phyloP scores from a whole-genome alignment of 768 basidiomycete genomes.

The Tylopilus subfusipes region DNA sequence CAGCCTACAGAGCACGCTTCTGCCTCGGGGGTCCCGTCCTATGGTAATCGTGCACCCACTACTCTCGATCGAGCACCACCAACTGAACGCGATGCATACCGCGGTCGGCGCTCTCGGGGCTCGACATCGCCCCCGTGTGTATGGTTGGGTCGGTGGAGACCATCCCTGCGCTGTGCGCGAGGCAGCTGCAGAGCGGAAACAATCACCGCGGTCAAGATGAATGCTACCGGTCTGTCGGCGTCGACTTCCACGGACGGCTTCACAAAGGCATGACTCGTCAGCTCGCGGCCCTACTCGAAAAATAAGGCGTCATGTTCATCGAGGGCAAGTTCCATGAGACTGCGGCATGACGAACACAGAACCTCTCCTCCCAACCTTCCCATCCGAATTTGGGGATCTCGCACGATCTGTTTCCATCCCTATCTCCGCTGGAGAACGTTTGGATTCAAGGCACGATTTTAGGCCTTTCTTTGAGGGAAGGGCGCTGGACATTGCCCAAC shows the following conservation, averaged over 20 bases:
- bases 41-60: slow-evolving; percentile 41
- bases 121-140: neutral
- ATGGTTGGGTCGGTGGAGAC: neutral
- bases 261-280: slow-evolving; percentile 38
- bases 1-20: slow-evolving; percentile 63
- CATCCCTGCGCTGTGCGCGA: neutral
- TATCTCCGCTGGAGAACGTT: neutral
- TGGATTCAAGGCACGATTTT: neutral
- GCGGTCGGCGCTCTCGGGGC: slow-evolving; percentile 51
- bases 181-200: neutral
- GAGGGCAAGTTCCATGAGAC: neutral
- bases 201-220: neutral
- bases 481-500: neutral
- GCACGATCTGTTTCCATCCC: neutral
- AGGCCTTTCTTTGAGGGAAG: neutral
- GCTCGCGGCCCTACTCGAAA: neutral
- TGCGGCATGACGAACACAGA: neutral
- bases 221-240: slow-evolving; percentile 37
- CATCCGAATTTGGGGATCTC: neutral
- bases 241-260: slow-evolving; percentile 69
- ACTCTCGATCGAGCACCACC: neutral
- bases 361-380: neutral
- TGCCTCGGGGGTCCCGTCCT: slow-evolving; percentile 70
- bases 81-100: neutral
- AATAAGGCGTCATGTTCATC: neutral